Evolutionary conservation across 2,329 filamentous ascomycete genomes (phyloP).

Genomic region (Hymenoscyphus occultus): DNA sequence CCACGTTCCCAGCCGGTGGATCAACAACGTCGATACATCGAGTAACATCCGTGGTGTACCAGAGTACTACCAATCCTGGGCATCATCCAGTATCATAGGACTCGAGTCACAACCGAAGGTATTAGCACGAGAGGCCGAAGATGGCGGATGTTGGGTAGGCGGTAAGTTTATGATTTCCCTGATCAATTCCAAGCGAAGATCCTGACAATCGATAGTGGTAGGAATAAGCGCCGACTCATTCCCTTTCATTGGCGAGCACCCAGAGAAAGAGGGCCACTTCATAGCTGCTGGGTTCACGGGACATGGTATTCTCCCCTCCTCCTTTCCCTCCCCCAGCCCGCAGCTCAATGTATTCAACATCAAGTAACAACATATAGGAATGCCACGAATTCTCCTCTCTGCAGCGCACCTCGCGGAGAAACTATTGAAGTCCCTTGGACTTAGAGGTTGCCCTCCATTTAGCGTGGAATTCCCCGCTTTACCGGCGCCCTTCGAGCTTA

Average conservation of each 20-base stretch:
- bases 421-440: conserved; percentile 27
- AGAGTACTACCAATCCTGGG: conserved; percentile 35
- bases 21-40: conserved; percentile 31
- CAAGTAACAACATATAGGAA: conserved; percentile 12
- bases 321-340: not conserved
- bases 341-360: not conserved
- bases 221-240: conserved; percentile 35
- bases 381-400: conserved; percentile 36
- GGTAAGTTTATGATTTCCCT: not conserved
- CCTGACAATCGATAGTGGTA: conserved; percentile 7
- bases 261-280: conserved; percentile 40
- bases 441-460: conserved; percentile 24
- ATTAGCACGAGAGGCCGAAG: conserved; percentile 22
- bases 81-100: conserved; percentile 30
- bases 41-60: conserved; percentile 31
- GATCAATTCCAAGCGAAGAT: not conserved
- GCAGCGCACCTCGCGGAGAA: conserved; percentile 32
- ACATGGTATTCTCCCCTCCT: conserved; percentile 37
- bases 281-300: conserved; percentile 48
- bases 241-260: conserved; percentile 45
- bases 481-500: conserved; percentile 34
- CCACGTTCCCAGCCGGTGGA: conserved; percentile 29
- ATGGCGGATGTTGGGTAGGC: conserved; percentile 36
- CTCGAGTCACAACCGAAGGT: conserved; percentile 16
- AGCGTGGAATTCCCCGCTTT: conserved; percentile 30